Evolutionary conservation across 306 rosid genomes (phyloP), one percentile per base, ranked within the genome.

Genomic region (Canavalia ensiformis): DNA sequence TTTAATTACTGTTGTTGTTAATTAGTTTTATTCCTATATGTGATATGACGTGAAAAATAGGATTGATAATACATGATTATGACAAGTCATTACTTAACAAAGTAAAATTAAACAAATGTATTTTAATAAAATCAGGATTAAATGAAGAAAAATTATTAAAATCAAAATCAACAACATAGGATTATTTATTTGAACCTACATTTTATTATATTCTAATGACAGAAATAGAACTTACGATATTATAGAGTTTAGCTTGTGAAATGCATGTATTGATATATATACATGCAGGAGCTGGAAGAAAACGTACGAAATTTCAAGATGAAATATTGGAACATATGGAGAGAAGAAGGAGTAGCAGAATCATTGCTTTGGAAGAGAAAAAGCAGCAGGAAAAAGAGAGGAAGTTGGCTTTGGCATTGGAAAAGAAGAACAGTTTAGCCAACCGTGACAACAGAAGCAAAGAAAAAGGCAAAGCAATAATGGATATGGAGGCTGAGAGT

Each of bases 331-430:
- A 45, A 13, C 7, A 10, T 35, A 25, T 3, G 29, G 76, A 57
- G 0, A 76, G 65, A 57, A 85, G 88, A 54, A 76, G 85, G n/a
- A 85, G 88, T 55, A 60, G 30, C 1, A 85, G 85, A 80, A 81
- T 85, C 2, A 47, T 81, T 54, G 82, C 82, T n/a, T 10, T 80
- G 11, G 85, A 81, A 56, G 76, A 81, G 51, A 85, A 55, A 35
- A 80, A 42, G 8, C 74, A 35, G 3, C 39, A 31, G 2, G 76
- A 85, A 34, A 66, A 31, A 12, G 76, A 76, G 5, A 84, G 30
- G 63, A 65, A 55, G 25, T 5, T 51, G 4, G 82, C 34, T 0
- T 1, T 35, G 7, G 80, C 46, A 42, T 34, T 41, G 2, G 67
- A 47, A 2, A 63, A 25, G 33, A 76, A 63, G 44, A 75, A 49